Evolutionary conservation across 306 rosid species (phyloP).

Genomic region (Trichosanthes truncata): DNA sequence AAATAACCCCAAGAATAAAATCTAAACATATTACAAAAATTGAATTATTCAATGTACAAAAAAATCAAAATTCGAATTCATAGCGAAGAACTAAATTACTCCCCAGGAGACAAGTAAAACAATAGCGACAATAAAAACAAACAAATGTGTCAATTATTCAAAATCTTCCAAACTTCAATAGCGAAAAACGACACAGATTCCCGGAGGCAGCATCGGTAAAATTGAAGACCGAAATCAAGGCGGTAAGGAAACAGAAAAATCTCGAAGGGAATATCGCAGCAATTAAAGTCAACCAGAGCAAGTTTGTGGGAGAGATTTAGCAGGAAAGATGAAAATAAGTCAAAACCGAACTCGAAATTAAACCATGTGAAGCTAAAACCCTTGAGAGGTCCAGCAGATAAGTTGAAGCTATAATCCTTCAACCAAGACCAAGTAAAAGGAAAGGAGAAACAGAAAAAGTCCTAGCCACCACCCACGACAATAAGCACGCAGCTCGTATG

Average conservation of each 20-base stretch:
- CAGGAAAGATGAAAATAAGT: not conserved
- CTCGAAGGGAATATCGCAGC: constrained; percentile 15
- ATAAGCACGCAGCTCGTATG: too few relatives aligned
- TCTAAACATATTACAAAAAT: not conserved
- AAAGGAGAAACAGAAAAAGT: constrained; percentile 1
- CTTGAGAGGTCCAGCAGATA: not conserved
- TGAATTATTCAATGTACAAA: not conserved
- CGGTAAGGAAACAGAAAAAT: constrained; percentile 11
- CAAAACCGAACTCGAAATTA: constrained; percentile 10
- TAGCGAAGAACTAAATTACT: not conserved
- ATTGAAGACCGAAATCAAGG: constrained; percentile 5
- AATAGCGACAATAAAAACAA: not conserved
- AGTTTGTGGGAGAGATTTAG: constrained; percentile 8
- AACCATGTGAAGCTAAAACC: not conserved
- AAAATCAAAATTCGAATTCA: not conserved
- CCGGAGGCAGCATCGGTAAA: not conserved
- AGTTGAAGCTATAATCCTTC: not conserved
- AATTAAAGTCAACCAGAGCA: constrained; percentile 57
- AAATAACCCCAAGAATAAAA: not conserved
- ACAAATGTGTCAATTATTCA: not conserved
- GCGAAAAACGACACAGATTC: not conserved
- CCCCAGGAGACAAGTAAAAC: not conserved
- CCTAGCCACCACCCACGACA: too few relatives aligned
- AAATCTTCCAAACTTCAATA: not conserved
- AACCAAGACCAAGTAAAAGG: not conserved